Evolutionary conservation across 1,139 yeast species (phyloP), one percentile per base, ranked within the genome.

Genomic region (Pichiaceae sp.): DNA sequence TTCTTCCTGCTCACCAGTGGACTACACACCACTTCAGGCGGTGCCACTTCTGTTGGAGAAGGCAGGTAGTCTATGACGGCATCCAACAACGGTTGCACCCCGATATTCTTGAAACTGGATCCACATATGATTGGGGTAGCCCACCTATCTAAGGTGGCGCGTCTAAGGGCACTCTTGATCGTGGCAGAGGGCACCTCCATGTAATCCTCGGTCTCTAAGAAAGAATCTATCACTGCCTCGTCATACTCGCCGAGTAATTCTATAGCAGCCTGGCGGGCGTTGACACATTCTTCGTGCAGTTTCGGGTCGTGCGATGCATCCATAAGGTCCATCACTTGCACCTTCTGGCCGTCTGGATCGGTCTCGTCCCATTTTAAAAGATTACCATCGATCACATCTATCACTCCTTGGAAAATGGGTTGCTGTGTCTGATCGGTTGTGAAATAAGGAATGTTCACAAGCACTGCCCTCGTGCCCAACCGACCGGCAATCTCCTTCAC

Each of bases 31-130:
- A 80, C 67, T 33, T 72, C 75, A 0, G 95, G 95, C 2, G 71
- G 48, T 0, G 58, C 56, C 0, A 72, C 66, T 44, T 87, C 89
- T 3, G 70, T 46, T 1, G 98, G 97, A 1, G 91, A 75, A 0
- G 99, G 98, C 26, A 93, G 64, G 50, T 72, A 91, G 37, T 72
- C 70, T 1, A 77, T 68, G 14, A 89, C 68, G 0, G 94, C 89
- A 56, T 91, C 98, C 61, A 91, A 63, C 38, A 93, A 63, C 0
- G 97, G 96, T 54, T 91, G 98, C 2, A 91, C 95, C 12, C 98
- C 98, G 37, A 91, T 82, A 53, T 91, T 91, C 44, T 70, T 74
- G 60, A 91, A 91, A 37, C 96, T 83, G 1, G 97, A 84, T 3
- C 99, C 98, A 58, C 96, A 86, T 29, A 87, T 62, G 0, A 91